Evolutionary conservation across 805 yeast genomes (phyloP), one percentile per base, ranked within the genome.

Genomic region (Alloascoidea hylecoeti): DNA sequence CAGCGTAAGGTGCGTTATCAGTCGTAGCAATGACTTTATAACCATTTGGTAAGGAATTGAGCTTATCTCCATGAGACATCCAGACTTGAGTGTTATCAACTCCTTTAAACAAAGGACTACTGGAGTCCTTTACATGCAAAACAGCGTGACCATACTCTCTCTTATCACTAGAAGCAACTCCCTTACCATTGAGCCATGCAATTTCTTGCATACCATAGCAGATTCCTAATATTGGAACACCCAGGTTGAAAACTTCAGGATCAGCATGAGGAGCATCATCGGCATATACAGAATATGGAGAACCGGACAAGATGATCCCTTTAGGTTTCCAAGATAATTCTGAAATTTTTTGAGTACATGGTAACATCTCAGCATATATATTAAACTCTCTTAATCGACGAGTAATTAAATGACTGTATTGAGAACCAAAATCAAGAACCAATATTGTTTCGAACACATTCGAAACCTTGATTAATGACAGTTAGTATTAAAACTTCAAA

Each of bases 11-110:
- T 34, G 97, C 92, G 72, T 92, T 92, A 49, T 71, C 84, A 40
- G 96, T 80, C 34, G 85, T 76, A 39, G 96, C 98, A 44, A 88
- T 85, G 43, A 81, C 73, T 58, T 78, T 75, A 72, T 75, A 92
- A 32, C 94, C 95, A 35, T 72, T 70, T 51, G 98, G 98, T 49
- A 92, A 71, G 39, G 89, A 82, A 51, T 76, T 77, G 53, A 92
- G 71, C 69, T 92, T 92, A 65, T 92, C 98, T 55, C 95, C 95
- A 62, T 92, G 98, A 36, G 97, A 88, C 98, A 92, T 92, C 98
- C 98, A 92, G 44, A 92, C 96, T 58, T 80, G 88, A 42, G 94
- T 85, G 66, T 92, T 80, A 61, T 86, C 94, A 50, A 92, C 84
- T 44, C 79, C 96, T 45, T 76, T 68, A 63, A 92, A 92, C 45